Percentiles rank a stretch among this genome's conserved stretches.
Evolutionary conservation across 192 early-diverging fungal species (phyloP).

Genomic region (Endogone sp.): DNA sequence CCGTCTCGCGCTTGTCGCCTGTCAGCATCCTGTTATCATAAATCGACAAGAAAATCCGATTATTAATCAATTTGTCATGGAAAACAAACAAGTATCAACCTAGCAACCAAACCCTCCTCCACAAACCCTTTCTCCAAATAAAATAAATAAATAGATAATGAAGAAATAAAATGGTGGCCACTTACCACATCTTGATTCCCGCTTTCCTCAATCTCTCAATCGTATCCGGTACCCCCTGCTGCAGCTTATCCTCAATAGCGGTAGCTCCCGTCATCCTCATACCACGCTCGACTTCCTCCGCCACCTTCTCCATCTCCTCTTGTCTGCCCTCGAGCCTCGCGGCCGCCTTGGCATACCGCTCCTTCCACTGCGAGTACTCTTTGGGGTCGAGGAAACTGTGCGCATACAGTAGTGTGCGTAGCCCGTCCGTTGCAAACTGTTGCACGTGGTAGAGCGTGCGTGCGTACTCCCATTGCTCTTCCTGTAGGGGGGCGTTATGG

Average conservation of each 20-base stretch:
- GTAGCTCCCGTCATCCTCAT: conserved; percentile 77
- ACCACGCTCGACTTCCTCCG: conserved; percentile 71
- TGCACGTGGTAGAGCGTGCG: conserved; percentile 62
- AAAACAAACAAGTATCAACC: too few species aligned
- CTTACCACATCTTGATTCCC: conserved; percentile 73
- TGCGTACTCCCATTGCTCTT: conserved; percentile 52
- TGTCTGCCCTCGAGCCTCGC: conserved; percentile 61
- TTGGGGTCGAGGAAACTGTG: conserved; percentile 58
- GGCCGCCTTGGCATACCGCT: conserved; percentile 65
- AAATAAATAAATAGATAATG: too few species aligned
- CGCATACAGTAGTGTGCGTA: conserved; percentile 80
- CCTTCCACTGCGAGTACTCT: conserved; percentile 66
- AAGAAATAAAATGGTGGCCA: too few species aligned
- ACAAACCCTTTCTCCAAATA: too few species aligned
- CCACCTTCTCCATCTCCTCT: conserved; percentile 47
- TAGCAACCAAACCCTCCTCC: too few species aligned
- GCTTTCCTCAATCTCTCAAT: conserved; percentile 74
- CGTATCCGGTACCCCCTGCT: conserved; percentile 81
- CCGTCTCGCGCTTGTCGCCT: conserved; percentile 89
- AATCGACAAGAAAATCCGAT: too few species aligned
- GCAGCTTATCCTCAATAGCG: conserved; percentile 88
- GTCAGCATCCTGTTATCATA: conserved; percentile 59
- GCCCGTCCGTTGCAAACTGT: conserved; percentile 69
- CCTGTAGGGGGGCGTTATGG: neutral
- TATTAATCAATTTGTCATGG: too few species aligned